Percentiles rank a stretch among this genome's conserved stretches.
Conservation (phyloP, 1,284 basidiomycete genomes). For the Moniliophthora roreri region DNA sequence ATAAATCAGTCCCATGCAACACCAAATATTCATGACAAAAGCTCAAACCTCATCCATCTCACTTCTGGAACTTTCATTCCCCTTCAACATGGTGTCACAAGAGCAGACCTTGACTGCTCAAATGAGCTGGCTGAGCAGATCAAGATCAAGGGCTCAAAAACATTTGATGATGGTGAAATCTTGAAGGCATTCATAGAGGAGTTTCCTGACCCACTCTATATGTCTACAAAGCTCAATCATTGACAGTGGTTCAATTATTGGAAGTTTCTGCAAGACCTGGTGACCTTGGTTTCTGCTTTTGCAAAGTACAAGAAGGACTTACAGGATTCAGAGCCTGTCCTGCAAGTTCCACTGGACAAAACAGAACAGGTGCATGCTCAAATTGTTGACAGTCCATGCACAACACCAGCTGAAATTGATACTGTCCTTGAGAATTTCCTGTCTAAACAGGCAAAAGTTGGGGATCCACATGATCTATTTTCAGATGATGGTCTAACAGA, state of each 20-base stretch:
- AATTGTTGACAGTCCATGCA: slow-evolving; percentile 26
- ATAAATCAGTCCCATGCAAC: slow-evolving; percentile 24
- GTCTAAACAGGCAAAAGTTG: slow-evolving; percentile 24
- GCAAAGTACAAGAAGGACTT: too few species aligned
- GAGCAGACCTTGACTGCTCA: slow-evolving; percentile 23
- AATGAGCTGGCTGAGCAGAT: slow-evolving; percentile 15
- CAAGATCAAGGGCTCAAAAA: too few species aligned
- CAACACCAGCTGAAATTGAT: slow-evolving; percentile 23
- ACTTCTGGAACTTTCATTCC: slow-evolving; percentile 27
- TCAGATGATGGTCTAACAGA: neutral
- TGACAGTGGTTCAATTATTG: slow-evolving; percentile 26
- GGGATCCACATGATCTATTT: slow-evolving; percentile 14
- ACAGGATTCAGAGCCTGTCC: slow-evolving; percentile 24
- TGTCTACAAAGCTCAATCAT: slow-evolving; percentile 12
- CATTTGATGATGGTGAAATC: too few species aligned
- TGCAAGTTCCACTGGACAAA: slow-evolving; percentile 27
- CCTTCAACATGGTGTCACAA: slow-evolving; percentile 20
- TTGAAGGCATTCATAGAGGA: too few species aligned
- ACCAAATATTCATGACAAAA: slow-evolving; percentile 23
- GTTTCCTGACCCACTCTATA: slow-evolving; percentile 1
- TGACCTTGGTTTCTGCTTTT: slow-evolving; percentile 23
- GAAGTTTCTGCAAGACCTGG: slow-evolving; percentile 23
- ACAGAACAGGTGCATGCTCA: slow-evolving; percentile 24
- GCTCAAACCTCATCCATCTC: slow-evolving; percentile 24
- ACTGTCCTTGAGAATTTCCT: slow-evolving; percentile 24